Conservation (phyloP, 192 early-diverging fungal species). For the Podila clonocystis region DNA sequence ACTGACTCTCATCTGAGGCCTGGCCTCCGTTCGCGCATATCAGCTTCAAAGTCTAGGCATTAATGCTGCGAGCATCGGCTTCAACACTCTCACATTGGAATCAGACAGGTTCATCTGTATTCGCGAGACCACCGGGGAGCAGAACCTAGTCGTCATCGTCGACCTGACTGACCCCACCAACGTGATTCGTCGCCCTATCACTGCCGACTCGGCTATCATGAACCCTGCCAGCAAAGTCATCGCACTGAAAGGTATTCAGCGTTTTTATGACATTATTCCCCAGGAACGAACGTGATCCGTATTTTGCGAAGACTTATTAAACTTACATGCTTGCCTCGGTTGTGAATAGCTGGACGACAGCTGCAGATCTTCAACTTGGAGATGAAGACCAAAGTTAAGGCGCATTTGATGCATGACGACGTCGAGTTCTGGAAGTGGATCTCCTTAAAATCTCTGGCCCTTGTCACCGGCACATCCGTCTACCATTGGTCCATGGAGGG, state of each 20-base stretch:
- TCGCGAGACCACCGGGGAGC: slow-evolving; percentile 75
- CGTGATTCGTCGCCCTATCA: slow-evolving; percentile 89
- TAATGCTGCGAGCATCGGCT: slow-evolving; percentile 92
- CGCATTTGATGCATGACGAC: slow-evolving; percentile 91
- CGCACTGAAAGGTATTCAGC: slow-evolving; percentile 86
- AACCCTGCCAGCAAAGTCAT: slow-evolving; percentile 94
- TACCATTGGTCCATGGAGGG: slow-evolving; percentile 99
- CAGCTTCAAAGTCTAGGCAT: slow-evolving; percentile 93
- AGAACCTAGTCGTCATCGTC: slow-evolving; percentile 93
- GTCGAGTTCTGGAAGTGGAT: slow-evolving; percentile 96
- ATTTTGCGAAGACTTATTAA: not conserved
- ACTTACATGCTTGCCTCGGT: not conserved
- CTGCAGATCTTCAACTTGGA: slow-evolving; percentile 99
- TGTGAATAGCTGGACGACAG: slow-evolving; percentile 77
- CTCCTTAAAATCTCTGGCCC: slow-evolving; percentile 80
- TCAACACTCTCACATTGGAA: slow-evolving; percentile 98
- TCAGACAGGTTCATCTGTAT: slow-evolving; percentile 99
- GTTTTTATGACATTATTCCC: no score
- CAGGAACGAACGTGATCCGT: not conserved
- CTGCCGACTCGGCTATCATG: slow-evolving; percentile 99
- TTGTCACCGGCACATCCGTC: slow-evolving; percentile 89
- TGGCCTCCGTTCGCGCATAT: not conserved
- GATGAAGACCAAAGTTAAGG: slow-evolving; percentile 95
- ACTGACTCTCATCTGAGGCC: not conserved
- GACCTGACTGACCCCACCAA: slow-evolving; percentile 89